A percentile compares a stretch with the other conserved stretches of the same genome.
These are phyloP conservation scores for Phaeodactylum tricornutum DNA, from an alignment of 108 stramenopile genomes.

Conservation along the genomic window DNA sequence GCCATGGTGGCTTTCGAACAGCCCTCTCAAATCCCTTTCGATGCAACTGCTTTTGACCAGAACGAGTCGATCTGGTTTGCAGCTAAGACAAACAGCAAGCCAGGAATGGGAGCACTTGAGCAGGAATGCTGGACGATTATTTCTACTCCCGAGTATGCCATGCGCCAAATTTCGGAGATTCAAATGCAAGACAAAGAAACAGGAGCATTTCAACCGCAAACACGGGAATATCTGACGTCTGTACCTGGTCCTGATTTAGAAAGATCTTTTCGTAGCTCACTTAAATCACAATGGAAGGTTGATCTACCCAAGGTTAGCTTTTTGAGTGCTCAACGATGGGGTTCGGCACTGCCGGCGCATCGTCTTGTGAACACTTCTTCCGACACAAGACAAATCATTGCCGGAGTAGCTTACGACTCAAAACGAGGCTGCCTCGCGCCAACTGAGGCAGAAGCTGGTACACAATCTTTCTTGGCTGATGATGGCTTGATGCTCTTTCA, in stretches of 20 bases:
- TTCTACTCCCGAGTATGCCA: slow-evolving; percentile 46
- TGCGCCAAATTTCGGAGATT: slow-evolving; percentile 29
- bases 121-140: slow-evolving; percentile 51
- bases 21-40: slow-evolving; percentile 11
- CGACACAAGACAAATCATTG: too few relatives aligned
- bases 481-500: slow-evolving; percentile 33
- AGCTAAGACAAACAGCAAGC: slow-evolving; percentile 30
- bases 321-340: slow-evolving; percentile 48
- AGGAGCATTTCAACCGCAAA: slow-evolving; percentile 46
- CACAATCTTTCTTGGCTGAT: slow-evolving; percentile 46
- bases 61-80: slow-evolving; percentile 47
- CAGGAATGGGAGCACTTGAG: slow-evolving; percentile 13
- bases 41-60: slow-evolving; percentile 21
- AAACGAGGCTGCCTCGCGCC: too few relatives aligned
- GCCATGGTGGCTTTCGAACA: slow-evolving; percentile 44
- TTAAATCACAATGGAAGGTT: not conserved
- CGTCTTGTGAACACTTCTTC: too few relatives aligned
- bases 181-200: slow-evolving; percentile 54
- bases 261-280: slow-evolving; percentile 17
- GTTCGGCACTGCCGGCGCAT: slow-evolving; percentile 32
- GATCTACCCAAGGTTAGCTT: slow-evolving; percentile 23
- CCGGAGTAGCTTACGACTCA: slow-evolving; percentile 32
- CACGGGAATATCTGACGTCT: slow-evolving; percentile 27
- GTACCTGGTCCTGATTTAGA: slow-evolving; percentile 36
- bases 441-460: too few relatives aligned